These are phyloP conservation scores for Colletotrichum sp. DNA, from an alignment of 2,329 filamentous ascomycete species.

Conservation along the genomic window DNA sequence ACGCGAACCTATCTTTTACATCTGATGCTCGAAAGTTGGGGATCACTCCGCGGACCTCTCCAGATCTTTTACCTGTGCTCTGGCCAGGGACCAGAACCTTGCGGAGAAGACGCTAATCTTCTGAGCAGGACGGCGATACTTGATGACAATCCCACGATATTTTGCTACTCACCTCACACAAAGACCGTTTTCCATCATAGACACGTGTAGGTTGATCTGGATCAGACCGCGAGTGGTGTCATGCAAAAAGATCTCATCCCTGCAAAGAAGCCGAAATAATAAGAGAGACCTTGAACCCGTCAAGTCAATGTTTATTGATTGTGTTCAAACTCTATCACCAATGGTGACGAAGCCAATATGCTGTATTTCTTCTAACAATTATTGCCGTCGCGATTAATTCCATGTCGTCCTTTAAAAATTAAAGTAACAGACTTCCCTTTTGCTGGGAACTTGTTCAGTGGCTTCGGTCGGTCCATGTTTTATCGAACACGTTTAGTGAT, in stretches of 20 bases:
- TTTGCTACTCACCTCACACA: neutral
- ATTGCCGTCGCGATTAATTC: neutral
- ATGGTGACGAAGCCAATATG: neutral
- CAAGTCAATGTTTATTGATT: neutral
- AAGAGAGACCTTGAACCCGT: neutral
- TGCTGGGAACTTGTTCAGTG: neutral
- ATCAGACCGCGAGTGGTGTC: neutral
- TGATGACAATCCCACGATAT: neutral
- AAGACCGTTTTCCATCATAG: neutral
- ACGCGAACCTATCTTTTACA: neutral
- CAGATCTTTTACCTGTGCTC: neutral
- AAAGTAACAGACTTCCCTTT: neutral
- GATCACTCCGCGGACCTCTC: neutral
- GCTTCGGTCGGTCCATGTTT: conserved; percentile 27
- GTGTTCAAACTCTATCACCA: neutral
- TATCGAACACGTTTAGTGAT: conserved; percentile 34
- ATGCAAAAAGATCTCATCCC: neutral
- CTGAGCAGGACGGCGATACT: neutral
- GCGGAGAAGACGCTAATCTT: neutral
- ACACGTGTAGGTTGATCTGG: neutral
- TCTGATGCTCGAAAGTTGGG: neutral
- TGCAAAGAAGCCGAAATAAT: neutral
- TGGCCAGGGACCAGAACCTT: neutral
- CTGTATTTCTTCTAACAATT: rapidly evolving
- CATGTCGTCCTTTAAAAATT: neutral